Conservation (phyloP, 192 early-diverging fungal species). For the Oehlia diaphana region DNA sequence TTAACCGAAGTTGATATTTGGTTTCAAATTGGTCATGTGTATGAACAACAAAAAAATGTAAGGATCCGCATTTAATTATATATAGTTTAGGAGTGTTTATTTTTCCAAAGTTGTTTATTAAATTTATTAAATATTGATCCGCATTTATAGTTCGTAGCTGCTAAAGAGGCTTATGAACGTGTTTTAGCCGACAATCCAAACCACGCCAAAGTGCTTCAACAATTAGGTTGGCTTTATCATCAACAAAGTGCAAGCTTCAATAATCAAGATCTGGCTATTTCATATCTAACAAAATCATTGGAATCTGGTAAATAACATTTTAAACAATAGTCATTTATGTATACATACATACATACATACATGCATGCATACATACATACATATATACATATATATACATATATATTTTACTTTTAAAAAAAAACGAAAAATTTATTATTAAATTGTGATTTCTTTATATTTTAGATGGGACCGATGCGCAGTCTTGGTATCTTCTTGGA, state of each 20-base stretch:
- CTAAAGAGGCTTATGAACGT: slow-evolving; percentile 90
- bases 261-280: slow-evolving; percentile 84
- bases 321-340: background rate
- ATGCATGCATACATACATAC: background rate
- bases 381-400: background rate
- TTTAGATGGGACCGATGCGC: slow-evolving; percentile 81
- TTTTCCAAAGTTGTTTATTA: slow-evolving; percentile 1
- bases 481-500: slow-evolving; percentile 94
- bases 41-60: slow-evolving; percentile 93
- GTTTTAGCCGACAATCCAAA: slow-evolving; percentile 87
- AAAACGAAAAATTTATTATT: background rate
- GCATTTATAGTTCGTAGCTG: slow-evolving; percentile 53
- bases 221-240: slow-evolving; percentile 97
- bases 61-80: background rate
- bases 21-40: slow-evolving; percentile 98
- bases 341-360: too few species aligned
- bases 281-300: slow-evolving; percentile 79
- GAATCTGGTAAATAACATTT: slow-evolving; percentile 49
- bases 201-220: slow-evolving; percentile 94
- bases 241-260: slow-evolving; percentile 78
- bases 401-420: background rate
- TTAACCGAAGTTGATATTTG: slow-evolving; percentile 94
- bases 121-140: background rate
- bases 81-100: background rate
- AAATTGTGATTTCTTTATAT: background rate